Evolutionary conservation across 140 eudicot genomes (phyloP), one percentile per base, ranked within the genome.

Genomic region (Stevia rebaudiana): DNA sequence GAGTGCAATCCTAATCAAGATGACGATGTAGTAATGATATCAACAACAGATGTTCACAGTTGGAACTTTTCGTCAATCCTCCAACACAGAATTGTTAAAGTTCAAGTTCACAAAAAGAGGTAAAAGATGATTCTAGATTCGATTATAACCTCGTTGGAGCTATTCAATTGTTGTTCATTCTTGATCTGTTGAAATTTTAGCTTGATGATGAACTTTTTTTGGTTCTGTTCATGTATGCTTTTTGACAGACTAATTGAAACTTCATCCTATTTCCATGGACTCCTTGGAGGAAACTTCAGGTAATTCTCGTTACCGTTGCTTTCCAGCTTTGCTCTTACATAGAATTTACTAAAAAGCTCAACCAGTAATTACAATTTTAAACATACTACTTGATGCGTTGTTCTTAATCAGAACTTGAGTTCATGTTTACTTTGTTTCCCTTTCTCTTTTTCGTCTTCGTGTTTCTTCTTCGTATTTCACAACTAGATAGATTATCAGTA

Each of bases 191-290:
- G 21, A 50, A 22, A 55, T 13, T 42, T 64, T 37, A 31, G 21
- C 42, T 50, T 24, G 9, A 31, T 61, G 16, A 17, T 17, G 37
- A 58, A 12, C 50, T 65, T 36, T 12, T 2, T 8, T 50, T 3
- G 19, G 16, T 13, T 41, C 2, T 41, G 13, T 61, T 61, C 6
- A 43, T 55, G 11, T 52, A 7, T 67, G 3, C 44, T n/a, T 51
- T 59, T 69, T 69, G 33, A 35, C 94, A 90, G 90, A 84, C 81
- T 90, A 4, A 79, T 76, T 56, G 80, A 74, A 62, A 71, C 74
- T 19, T 90, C 97, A 13, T 63, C 97, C 40, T 90, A 86, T 63
- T 86, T 90, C 51, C 84, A 77, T 61, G 94, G 84, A 43, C 88
- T 87, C 52, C 80, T 90, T 4, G 47, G 84, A 52, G 88, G 94